phyloP scores from a whole-genome alignment of 2,329 filamentous ascomycete genomes.

The Proliferodiscus dingleyae region DNA sequence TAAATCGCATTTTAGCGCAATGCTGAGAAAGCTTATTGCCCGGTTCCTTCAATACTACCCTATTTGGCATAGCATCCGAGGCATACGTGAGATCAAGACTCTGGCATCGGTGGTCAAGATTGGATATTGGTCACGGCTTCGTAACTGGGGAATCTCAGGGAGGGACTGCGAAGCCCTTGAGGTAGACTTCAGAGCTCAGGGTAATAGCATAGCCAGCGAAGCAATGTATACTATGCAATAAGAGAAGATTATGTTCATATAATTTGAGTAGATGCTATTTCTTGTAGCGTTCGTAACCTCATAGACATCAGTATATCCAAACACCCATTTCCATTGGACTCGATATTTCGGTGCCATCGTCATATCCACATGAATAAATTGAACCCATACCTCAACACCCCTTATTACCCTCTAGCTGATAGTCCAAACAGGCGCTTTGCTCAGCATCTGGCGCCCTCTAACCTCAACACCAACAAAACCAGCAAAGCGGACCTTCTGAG shows the following conservation, averaged over 20 bases:
- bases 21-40: not conserved
- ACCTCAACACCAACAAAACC: slow-evolving; percentile 73
- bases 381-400: too few species aligned
- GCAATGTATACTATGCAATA: not conserved
- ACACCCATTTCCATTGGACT: not conserved
- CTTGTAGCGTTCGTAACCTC: slow-evolving; percentile 11
- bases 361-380: too few species aligned
- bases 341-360: too few species aligned
- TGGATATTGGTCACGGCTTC: too few species aligned
- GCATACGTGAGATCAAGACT: too few species aligned
- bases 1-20: not conserved
- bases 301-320: slow-evolving; percentile 3
- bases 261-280: slow-evolving; percentile 9
- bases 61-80: too few species aligned
- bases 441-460: slow-evolving; percentile 66
- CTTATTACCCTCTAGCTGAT: slow-evolving; percentile 33
- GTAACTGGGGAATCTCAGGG: too few species aligned
- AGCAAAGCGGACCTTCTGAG: slow-evolving; percentile 63
- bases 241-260: slow-evolving; percentile 2
- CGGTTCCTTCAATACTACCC: too few species aligned
- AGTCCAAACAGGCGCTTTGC: slow-evolving; percentile 71
- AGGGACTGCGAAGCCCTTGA: too few species aligned
- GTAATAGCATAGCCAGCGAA: too few species aligned
- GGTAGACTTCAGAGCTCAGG: too few species aligned
- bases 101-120: too few species aligned